These are phyloP conservation scores for Aspergillus brasiliensis DNA, from an alignment of 2,329 filamentous ascomycete species.

Conservation along the genomic window DNA sequence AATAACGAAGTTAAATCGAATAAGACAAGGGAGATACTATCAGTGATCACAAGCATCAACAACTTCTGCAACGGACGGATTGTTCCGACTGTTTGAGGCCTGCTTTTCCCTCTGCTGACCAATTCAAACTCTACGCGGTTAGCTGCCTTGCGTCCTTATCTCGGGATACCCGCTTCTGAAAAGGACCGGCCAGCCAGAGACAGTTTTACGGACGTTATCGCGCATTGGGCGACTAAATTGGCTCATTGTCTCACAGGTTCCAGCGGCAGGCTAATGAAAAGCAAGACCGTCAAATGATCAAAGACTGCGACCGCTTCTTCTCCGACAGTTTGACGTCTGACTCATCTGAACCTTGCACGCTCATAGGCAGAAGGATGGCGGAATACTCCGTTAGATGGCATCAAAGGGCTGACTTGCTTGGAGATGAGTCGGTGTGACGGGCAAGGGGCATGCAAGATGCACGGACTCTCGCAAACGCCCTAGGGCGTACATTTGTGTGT, in stretches of 20 bases:
- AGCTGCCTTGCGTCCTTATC: conserved; percentile 7
- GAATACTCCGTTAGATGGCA: background rate
- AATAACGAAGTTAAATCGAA: too few relatives aligned
- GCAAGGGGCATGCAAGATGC: conserved; percentile 8
- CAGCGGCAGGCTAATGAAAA: background rate
- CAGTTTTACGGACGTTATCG: background rate
- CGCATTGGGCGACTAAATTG: background rate
- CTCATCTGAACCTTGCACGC: background rate
- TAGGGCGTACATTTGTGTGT: background rate
- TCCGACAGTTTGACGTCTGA: background rate
- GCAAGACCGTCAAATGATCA: conserved; percentile 5
- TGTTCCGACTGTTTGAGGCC: background rate
- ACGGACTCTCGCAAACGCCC: conserved; percentile 5
- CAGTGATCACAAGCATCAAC: too few relatives aligned
- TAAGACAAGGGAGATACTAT: too few relatives aligned
- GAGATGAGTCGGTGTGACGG: conserved; percentile 9
- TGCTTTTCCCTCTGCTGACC: background rate
- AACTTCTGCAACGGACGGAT: background rate
- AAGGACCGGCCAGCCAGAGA: background rate
- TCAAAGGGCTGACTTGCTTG: background rate
- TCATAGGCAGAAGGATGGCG: conserved; percentile 1
- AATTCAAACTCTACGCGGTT: background rate
- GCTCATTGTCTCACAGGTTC: background rate
- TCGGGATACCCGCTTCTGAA: background rate
- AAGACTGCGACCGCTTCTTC: background rate